Conservation (phyloP, 2,329 filamentous ascomycete species). For the Dothistroma septosporum region DNA sequence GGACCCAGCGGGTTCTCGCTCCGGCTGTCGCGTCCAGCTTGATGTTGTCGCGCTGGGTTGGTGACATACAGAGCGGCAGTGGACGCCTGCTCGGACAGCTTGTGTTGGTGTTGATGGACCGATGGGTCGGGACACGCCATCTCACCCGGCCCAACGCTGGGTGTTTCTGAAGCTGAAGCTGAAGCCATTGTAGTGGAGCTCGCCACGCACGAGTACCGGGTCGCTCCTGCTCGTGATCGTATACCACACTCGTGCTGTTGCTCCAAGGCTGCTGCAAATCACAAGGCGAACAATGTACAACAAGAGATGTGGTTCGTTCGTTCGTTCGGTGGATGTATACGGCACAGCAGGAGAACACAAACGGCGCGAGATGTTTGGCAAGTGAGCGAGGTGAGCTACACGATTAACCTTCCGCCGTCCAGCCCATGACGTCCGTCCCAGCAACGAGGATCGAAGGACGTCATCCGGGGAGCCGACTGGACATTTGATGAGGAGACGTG, state of each 20-base stretch:
- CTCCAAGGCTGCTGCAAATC: not conserved
- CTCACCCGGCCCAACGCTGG: constrained; percentile 9
- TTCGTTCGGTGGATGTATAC: too few relatives aligned
- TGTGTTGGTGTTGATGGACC: constrained; percentile 39
- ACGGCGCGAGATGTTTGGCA: not conserved
- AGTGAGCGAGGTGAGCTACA: not conserved
- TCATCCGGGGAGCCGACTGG: not conserved
- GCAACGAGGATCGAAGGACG: not conserved
- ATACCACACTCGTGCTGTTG: not conserved
- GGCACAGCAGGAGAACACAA: too few relatives aligned
- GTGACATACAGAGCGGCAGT: constrained; percentile 58
- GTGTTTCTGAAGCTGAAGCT: constrained; percentile 16
- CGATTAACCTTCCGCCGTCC: not conserved
- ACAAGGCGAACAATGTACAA: not conserved
- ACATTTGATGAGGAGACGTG: not conserved
- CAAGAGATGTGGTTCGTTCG: too few relatives aligned
- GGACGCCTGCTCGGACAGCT: constrained; percentile 52
- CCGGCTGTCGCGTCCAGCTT: constrained; percentile 23
- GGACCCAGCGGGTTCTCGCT: constrained; percentile 43
- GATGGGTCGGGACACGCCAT: constrained; percentile 44
- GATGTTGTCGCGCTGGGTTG: constrained; percentile 32
- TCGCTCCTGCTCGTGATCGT: not conserved
- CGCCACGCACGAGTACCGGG: not conserved
- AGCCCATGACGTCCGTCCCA: not conserved
- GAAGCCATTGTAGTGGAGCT: constrained; percentile 17